A percentile compares a stretch with the other conserved stretches of the same genome.
phyloP scores from a whole-genome alignment of 83 land plant genomes.

The Isoetes engelmannii region DNA sequence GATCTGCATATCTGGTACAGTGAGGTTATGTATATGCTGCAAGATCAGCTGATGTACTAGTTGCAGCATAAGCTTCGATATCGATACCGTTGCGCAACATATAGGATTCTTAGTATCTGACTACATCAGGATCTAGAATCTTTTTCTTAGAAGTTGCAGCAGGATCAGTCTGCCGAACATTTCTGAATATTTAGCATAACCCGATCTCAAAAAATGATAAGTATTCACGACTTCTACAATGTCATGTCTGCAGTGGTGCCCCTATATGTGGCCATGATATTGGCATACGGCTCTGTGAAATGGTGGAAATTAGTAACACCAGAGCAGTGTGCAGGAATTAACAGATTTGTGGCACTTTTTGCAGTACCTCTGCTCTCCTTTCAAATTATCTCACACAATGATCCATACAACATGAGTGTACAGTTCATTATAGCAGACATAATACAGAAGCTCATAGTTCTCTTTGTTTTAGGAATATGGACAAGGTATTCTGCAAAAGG shows the following conservation, averaged over 20 bases:
- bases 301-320: conserved; percentile 90
- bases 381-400: conserved; percentile 62
- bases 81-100: too few relatives aligned
- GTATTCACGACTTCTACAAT: conserved; percentile 47
- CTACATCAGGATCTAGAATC: too few relatives aligned
- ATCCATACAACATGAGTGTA: conserved; percentile 79
- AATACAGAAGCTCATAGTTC: conserved; percentile 53
- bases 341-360: conserved; percentile 69
- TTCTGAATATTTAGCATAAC: too few relatives aligned
- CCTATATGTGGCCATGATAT: conserved; percentile 84
- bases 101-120: too few relatives aligned
- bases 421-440: conserved; percentile 84
- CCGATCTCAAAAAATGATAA: conserved; percentile 37
- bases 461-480: conserved; percentile 47
- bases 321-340: conserved; percentile 85
- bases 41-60: too few relatives aligned
- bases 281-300: conserved; percentile 85
- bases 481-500: conserved; percentile 34
- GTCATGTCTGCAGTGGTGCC: conserved; percentile 80
- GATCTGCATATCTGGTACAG: too few relatives aligned
- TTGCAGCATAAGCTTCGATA: too few relatives aligned
- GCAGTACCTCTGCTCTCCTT: conserved; percentile 71
- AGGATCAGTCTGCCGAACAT: too few relatives aligned
- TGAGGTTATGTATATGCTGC: too few relatives aligned
- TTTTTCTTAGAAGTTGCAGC: too few relatives aligned